Evolutionary conservation across 179 eudicot species (phyloP).

Genomic region (Spergularia azorica): DNA sequence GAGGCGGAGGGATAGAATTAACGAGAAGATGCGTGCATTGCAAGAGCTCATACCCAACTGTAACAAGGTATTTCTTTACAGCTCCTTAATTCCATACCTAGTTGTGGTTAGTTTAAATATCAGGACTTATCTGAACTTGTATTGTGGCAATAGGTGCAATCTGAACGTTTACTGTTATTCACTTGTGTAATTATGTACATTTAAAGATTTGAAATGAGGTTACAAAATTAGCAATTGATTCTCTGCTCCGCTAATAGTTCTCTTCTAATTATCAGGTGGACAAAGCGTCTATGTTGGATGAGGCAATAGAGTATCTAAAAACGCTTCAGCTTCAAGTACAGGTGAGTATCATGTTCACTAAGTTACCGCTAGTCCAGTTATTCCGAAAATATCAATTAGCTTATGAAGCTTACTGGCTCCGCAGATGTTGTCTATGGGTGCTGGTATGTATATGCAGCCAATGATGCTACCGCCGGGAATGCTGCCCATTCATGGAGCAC

Average conservation of each 20-base stretch:
- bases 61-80: constrained; percentile 63
- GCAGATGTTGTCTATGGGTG: constrained; percentile 97
- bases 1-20: constrained; percentile 96
- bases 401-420: neutral
- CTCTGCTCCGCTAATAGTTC: constrained; percentile 18
- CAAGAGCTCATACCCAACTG: constrained; percentile 99
- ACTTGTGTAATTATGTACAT: neutral
- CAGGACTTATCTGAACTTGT: neutral
- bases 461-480: constrained; percentile 87
- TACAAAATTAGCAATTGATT: neutral
- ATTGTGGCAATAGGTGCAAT: neutral
- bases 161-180: neutral
- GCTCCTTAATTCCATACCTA: neutral
- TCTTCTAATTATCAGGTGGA: constrained; percentile 53
- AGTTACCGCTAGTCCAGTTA: neutral
- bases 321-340: constrained; percentile 97
- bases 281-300: constrained; percentile 99
- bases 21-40: constrained; percentile 97
- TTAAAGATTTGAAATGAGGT: no score
- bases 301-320: constrained; percentile 96
- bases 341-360: constrained; percentile 40
- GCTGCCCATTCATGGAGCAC: constrained; percentile 72
- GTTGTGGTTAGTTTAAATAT: neutral
- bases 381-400: neutral
- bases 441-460: constrained; percentile 85